These are phyloP conservation scores for Cryptococcus amylolentus DNA, from an alignment of 1,284 basidiomycete genomes.

Conservation along the genomic window DNA sequence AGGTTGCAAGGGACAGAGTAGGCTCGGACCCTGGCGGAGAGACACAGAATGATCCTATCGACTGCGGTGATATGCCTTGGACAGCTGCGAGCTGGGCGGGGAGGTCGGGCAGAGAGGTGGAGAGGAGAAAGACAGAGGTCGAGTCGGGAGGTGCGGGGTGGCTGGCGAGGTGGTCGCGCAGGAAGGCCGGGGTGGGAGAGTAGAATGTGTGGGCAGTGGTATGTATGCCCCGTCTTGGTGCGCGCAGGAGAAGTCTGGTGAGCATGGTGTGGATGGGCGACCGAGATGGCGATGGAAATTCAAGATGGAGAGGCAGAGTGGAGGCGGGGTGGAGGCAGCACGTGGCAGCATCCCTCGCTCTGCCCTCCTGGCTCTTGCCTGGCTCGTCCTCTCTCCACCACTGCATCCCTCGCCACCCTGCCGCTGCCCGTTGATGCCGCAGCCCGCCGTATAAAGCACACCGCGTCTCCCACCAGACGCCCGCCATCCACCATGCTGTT, in stretches of 20 bases:
- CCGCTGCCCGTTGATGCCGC: background rate
- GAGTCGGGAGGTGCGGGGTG: slow-evolving; percentile 9
- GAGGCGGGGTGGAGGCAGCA: no score
- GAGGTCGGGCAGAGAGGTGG: slow-evolving; percentile 28
- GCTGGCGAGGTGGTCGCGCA: slow-evolving; percentile 11
- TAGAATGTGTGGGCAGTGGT: slow-evolving; percentile 27
- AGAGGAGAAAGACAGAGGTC: slow-evolving; percentile 30
- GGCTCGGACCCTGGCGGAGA: slow-evolving; percentile 20
- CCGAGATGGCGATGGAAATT: no score
- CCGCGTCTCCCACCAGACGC: background rate
- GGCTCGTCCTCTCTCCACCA: no score
- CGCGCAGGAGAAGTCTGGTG: background rate
- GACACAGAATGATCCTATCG: slow-evolving; percentile 33
- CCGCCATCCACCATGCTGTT: slow-evolving; percentile 3
- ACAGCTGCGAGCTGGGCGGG: slow-evolving; percentile 19
- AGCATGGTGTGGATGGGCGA: background rate
- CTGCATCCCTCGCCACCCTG: no score
- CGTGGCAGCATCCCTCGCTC: background rate
- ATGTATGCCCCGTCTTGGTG: slow-evolving; percentile 2
- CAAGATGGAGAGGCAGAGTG: no score
- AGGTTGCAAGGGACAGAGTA: slow-evolving; percentile 32
- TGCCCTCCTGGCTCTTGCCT: background rate
- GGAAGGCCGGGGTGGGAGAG: slow-evolving; percentile 22
- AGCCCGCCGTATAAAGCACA: background rate
- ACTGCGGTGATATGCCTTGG: slow-evolving; percentile 12